Evolutionary conservation across 345 rosid species (phyloP).

Genomic region (Viola odorata): DNA sequence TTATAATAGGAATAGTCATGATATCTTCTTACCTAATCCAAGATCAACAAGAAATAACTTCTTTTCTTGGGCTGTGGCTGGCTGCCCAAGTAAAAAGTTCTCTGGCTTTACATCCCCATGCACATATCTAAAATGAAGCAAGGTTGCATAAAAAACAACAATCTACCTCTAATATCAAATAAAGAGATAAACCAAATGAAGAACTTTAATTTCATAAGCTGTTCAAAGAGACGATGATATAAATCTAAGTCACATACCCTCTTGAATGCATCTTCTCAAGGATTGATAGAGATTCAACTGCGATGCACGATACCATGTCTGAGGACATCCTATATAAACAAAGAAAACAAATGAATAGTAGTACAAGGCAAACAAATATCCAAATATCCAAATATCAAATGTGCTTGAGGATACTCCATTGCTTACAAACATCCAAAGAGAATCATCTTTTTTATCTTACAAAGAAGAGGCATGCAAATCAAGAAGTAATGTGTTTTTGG

Average conservation of each 20-base stretch:
- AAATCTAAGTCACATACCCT: constrained; percentile 19
- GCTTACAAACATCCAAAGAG: no score
- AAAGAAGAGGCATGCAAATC: no score
- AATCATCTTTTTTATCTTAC: no score
- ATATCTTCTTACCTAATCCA: constrained; percentile 30
- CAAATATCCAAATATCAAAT: no score
- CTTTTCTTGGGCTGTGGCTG: constrained; percentile 26
- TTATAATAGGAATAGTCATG: background rate
- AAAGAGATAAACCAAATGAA: background rate
- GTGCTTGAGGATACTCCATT: no score
- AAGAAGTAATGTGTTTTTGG: background rate
- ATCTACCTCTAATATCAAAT: background rate
- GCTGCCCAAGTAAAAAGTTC: constrained; percentile 34
- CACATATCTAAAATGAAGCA: constrained; percentile 22
- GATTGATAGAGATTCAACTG: constrained; percentile 31
- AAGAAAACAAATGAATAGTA: background rate
- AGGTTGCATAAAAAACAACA: background rate
- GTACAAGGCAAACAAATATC: background rate
- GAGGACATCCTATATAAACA: constrained; percentile 22
- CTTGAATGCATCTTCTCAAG: constrained; percentile 31
- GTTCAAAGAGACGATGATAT: background rate
- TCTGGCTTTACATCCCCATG: constrained; percentile 38
- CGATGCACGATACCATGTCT: constrained; percentile 33
- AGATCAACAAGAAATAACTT: constrained; percentile 31
- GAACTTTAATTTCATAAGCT: background rate